phyloP scores from a whole-genome alignment of 2,329 filamentous ascomycete species.

The Monilinia aucupariae region DNA sequence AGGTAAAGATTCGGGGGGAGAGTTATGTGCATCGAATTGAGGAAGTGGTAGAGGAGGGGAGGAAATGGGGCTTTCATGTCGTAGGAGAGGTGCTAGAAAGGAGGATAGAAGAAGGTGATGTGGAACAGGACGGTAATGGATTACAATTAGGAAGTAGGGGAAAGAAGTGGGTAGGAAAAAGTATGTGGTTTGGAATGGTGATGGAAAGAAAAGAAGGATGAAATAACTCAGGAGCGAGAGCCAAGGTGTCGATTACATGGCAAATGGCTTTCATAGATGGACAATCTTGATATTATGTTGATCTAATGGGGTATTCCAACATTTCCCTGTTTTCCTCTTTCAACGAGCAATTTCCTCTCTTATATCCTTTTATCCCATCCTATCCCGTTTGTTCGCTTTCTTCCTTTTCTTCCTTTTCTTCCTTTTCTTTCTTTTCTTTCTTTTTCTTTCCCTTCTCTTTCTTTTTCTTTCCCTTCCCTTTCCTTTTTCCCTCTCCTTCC shows the following conservation, averaged over 20 bases:
- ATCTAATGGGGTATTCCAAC: neutral
- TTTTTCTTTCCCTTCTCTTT: too few relatives aligned
- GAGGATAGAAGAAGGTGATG: constrained; percentile 42
- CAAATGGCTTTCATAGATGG: neutral
- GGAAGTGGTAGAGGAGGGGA: constrained; percentile 48
- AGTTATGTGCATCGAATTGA: constrained; percentile 52
- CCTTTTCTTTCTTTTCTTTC: too few relatives aligned
- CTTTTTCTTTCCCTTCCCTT: too few relatives aligned
- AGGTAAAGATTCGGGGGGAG: constrained; percentile 52
- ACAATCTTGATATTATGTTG: neutral
- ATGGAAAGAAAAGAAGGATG: constrained; percentile 34
- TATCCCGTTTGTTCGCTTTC: too few relatives aligned
- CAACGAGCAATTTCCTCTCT: too few relatives aligned
- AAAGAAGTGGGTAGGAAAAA: constrained; percentile 56
- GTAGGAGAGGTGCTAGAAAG: constrained; percentile 40
- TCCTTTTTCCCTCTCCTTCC: too few relatives aligned
- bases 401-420: too few relatives aligned
- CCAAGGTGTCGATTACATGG: neutral
- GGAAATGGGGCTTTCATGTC: constrained; percentile 41
- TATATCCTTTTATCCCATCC: too few relatives aligned
- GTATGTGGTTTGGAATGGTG: constrained; percentile 49
- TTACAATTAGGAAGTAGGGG: constrained; percentile 55
- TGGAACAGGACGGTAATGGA: constrained; percentile 36
- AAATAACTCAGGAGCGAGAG: neutral
- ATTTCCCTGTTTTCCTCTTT: too few relatives aligned